phyloP scores from a whole-genome alignment of 306 rosid species.

The Glycine soja region DNA sequence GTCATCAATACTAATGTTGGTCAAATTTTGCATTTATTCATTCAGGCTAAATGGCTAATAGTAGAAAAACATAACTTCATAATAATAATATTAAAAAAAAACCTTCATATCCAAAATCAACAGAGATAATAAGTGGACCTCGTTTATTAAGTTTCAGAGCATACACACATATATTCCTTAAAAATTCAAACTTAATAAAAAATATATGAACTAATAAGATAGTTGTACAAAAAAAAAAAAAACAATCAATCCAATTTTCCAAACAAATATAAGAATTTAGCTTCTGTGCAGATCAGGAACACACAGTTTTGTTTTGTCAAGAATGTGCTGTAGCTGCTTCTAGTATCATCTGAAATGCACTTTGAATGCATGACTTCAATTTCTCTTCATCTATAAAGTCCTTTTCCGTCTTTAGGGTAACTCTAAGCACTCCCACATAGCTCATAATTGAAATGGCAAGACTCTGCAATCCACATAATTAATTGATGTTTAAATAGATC shows the following conservation, averaged over 20 bases:
- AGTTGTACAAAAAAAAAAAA: background rate
- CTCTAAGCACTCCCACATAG: constrained; percentile 61
- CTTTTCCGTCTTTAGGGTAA: constrained; percentile 53
- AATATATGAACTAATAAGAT: background rate
- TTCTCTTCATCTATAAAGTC: constrained; percentile 54
- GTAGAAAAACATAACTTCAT: background rate
- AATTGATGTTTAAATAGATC: constrained; percentile 1
- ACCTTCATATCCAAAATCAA: background rate
- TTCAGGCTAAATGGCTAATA: too few relatives aligned
- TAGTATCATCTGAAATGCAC: constrained; percentile 52
- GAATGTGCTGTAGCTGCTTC: constrained; percentile 47
- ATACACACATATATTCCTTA: background rate
- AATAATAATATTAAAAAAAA: too few relatives aligned
- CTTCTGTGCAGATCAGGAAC: background rate
- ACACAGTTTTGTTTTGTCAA: background rate
- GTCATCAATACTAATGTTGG: too few relatives aligned
- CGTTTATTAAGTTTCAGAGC: background rate
- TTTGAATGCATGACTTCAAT: constrained; percentile 56
- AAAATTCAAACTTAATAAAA: background rate
- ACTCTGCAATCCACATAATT: constrained; percentile 52
- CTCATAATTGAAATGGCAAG: constrained; percentile 57
- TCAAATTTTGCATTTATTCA: too few relatives aligned
- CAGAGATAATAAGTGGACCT: background rate
- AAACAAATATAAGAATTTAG: background rate
- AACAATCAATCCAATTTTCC: background rate